Evolutionary conservation across 2,329 filamentous ascomycete genomes (phyloP).

Genomic region (Pseudogymnoascus sp.): DNA sequence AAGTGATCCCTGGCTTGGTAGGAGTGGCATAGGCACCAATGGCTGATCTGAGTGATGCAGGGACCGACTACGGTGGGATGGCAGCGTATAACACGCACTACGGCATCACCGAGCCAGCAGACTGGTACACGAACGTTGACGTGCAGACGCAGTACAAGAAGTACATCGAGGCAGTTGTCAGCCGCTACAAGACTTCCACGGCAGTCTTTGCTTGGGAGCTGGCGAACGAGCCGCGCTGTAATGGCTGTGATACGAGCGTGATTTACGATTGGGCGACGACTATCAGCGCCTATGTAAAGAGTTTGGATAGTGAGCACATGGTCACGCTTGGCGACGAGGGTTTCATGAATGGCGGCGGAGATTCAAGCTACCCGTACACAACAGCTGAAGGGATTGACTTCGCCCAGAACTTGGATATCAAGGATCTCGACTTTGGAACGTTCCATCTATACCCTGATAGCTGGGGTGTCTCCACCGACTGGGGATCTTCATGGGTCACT

Average conservation of each 20-base stretch:
- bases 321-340: conserved; percentile 59
- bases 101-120: conserved; percentile 38
- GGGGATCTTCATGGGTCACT: conserved; percentile 40
- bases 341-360: conserved; percentile 31
- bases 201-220: conserved; percentile 64
- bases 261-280: conserved; percentile 52
- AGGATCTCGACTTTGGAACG: conserved; percentile 44
- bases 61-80: conserved; percentile 60
- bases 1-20: no score
- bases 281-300: conserved; percentile 56
- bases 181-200: conserved; percentile 48
- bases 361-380: conserved; percentile 37
- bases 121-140: conserved; percentile 48
- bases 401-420: conserved; percentile 37
- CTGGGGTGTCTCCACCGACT: conserved; percentile 33
- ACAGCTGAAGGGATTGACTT: conserved; percentile 36
- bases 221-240: conserved; percentile 60
- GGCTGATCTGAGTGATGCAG: no score
- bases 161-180: conserved; percentile 53
- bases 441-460: conserved; percentile 42
- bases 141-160: conserved; percentile 49
- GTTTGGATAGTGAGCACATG: conserved; percentile 52
- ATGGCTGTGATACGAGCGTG: conserved; percentile 48
- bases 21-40: no score
- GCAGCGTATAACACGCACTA: conserved; percentile 48